Conservation (phyloP, 768 basidiomycete genomes). For the Cyclocybe cylindracea region DNA sequence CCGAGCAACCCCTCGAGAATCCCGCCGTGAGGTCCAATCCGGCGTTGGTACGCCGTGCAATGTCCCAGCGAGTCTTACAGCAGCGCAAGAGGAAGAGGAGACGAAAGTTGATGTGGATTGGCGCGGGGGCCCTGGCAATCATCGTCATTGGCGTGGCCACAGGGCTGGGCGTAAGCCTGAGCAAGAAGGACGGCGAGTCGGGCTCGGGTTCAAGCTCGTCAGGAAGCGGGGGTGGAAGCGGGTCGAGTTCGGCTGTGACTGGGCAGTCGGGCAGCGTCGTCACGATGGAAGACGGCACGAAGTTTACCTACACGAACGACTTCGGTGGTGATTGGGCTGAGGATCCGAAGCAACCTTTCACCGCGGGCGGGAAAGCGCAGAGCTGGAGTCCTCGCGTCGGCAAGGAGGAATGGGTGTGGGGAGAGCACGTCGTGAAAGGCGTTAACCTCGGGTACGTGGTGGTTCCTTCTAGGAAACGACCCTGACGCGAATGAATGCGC, state of each 20-base stretch:
- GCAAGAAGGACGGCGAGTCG: conserved; percentile 20
- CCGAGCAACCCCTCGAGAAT: no score
- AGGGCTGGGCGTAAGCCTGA: conserved; percentile 33
- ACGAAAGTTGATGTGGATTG: conserved; percentile 24
- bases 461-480: conserved; percentile 1
- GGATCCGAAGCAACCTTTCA: conserved; percentile 72
- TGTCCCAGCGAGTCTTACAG: conserved; percentile 5
- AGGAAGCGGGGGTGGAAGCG: conserved; percentile 12
- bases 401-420: conserved; percentile 72
- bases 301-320: conserved; percentile 74
- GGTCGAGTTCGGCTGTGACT: conserved; percentile 25
- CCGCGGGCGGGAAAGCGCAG: conserved; percentile 72
- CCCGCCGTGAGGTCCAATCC: no score
- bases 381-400: conserved; percentile 79
- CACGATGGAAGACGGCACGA: conserved; percentile 73
- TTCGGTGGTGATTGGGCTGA: conserved; percentile 85
- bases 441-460: conserved; percentile 57
- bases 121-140: conserved; percentile 26
- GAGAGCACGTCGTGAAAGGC: conserved; percentile 55
- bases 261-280: conserved; percentile 71
- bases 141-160: conserved; percentile 43
- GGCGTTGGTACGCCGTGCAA: not conserved
- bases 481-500: conserved; percentile 4
- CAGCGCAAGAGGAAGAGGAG: conserved; percentile 16
- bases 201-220: conserved; percentile 13